Evolutionary conservation across 202 grass and related monocot genomes (phyloP).

Genomic region (Carex sylvatica): DNA sequence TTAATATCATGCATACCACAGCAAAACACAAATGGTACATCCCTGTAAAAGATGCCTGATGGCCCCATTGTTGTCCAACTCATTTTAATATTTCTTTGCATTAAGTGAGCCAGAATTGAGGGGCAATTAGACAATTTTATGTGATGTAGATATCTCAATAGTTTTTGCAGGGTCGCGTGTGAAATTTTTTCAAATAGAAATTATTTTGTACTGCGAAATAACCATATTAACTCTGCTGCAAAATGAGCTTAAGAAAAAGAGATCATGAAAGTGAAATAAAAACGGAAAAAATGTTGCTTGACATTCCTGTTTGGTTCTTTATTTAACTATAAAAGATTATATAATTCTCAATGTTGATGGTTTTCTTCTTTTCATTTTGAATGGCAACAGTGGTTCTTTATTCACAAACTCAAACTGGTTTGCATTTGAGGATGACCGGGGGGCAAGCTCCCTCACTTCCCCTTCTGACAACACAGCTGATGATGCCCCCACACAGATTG

Average conservation of each 20-base stretch:
- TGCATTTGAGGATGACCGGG: slow-evolving; percentile 84
- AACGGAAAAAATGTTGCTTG: neutral
- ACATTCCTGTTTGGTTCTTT: neutral
- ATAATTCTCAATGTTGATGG: slow-evolving; percentile 19
- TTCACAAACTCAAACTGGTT: slow-evolving; percentile 99
- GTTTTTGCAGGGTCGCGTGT: neutral
- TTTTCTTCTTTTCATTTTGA: slow-evolving; percentile 8
- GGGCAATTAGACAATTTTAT: neutral
- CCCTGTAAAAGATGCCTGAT: neutral
- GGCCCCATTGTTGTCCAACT: neutral
- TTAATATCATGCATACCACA: neutral
- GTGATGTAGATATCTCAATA: neutral
- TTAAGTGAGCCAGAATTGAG: neutral
- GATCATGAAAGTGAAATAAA: neutral
- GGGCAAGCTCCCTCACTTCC: slow-evolving; percentile 47
- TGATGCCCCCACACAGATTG: neutral
- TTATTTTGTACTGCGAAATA: neutral
- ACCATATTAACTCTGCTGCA: neutral
- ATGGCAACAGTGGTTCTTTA: slow-evolving; percentile 48
- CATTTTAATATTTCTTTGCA: neutral
- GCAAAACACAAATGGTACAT: neutral
- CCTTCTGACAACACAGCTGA: slow-evolving; percentile 45
- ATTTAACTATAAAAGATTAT: slow-evolving; percentile 7
- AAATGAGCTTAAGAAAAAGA: neutral
- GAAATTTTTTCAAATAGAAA: neutral